Conservation (phyloP, 345 rosid species). For the Pistacia atlantica region DNA sequence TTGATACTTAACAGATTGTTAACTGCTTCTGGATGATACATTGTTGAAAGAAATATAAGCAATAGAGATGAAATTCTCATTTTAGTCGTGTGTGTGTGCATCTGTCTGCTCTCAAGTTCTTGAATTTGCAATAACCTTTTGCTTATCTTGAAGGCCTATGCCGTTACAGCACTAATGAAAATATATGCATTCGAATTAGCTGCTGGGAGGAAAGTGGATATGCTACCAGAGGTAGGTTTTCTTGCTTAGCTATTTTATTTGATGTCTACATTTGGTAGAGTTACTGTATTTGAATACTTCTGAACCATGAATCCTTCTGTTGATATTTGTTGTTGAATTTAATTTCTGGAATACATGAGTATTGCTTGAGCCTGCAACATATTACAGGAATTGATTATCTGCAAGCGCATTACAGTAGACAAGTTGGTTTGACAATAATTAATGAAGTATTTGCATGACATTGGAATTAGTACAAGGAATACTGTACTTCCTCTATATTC, state of each 20-base stretch:
- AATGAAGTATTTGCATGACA: background rate
- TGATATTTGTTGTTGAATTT: background rate
- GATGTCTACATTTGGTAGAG: conserved; percentile 8
- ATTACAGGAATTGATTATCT: background rate
- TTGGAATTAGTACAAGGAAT: background rate
- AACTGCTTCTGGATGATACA: background rate
- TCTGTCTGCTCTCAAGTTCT: background rate
- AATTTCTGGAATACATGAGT: background rate
- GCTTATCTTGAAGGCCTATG: conserved; percentile 72
- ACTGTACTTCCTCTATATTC: background rate
- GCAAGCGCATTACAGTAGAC: background rate
- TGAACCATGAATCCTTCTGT: background rate
- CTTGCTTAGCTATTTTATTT: background rate
- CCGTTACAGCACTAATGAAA: conserved; percentile 91
- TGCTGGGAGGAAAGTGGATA: conserved; percentile 78
- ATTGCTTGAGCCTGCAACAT: background rate
- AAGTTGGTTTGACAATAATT: background rate
- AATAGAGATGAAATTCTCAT: background rate
- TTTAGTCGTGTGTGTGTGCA: no score
- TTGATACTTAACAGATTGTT: background rate
- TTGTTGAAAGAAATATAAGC: background rate
- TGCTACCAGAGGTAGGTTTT: conserved; percentile 85
- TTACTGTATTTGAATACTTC: conserved; percentile 10
- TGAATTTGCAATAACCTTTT: conserved; percentile 22
- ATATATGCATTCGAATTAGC: conserved; percentile 87